Evolutionary conservation across 139 green algal species (phyloP), one percentile per base, ranked within the genome.

Genomic region (Coelastrella sp.): DNA sequence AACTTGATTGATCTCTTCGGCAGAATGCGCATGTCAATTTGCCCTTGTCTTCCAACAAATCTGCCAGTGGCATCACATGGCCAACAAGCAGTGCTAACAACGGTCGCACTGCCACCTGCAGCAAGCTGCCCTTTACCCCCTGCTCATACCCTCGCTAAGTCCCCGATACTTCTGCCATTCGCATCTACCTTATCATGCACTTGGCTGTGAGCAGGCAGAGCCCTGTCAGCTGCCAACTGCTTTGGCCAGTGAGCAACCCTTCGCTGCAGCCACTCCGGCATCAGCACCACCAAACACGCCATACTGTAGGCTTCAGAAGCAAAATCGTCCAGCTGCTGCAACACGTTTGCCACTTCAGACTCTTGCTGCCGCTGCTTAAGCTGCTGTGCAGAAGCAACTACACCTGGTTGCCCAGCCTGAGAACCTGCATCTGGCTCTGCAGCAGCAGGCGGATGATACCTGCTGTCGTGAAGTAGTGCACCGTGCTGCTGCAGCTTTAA

Each of bases 221-320:
- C 50, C 21, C 73, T 15, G 17, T 82, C 35, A 6, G 75, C 75
- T 40, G 75, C 75, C 48, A 80, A 30, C 15, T 67, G 72, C 17
- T 80, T 80, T 2, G 72, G 72, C 45, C 45, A 80, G 15, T 80
- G 45, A 13, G 45, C 48, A 3, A 80, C 30, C 30, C 35, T 80
- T 35, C 13, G 23, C 53, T 71, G 51, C 75, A 82, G 75, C 51
- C 53, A 71, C 8, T 71, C 19, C 4, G 75, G 75, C 75, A 82
- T 82, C 34, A 82, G 37, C 35, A 71, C 35, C 23, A 82, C 75
- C 35, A 82, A 19, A 30, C 75, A 82, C 1, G 75, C 75, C 51
- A 82, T n/a, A 23, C 75, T 53, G 53, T 71, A 82, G 30, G 75
- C 75, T 38, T 82, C 75, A 40, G 51, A 34, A 37, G 48, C 72